Evolutionary conservation across 1,284 basidiomycete species (phyloP).

Genomic region (Tilletia walkeri): DNA sequence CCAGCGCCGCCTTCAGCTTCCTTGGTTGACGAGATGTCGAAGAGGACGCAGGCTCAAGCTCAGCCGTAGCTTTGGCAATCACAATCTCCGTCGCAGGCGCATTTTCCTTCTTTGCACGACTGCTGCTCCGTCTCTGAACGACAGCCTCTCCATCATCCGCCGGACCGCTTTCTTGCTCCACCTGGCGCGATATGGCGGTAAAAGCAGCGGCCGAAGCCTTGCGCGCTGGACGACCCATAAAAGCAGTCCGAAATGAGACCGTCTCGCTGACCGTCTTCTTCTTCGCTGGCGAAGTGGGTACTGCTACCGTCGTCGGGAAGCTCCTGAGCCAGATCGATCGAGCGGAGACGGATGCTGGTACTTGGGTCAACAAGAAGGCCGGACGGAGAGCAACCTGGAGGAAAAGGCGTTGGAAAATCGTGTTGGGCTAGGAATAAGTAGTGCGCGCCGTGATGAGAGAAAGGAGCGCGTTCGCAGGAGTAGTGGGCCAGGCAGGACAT

Average conservation of each 20-base stretch:
- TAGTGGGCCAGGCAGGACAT: too few species aligned
- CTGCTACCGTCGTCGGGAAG: too few species aligned
- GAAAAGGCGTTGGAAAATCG: too few species aligned
- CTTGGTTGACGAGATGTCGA: neutral
- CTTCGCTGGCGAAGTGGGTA: too few species aligned
- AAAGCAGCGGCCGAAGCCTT: slow-evolving; percentile 13
- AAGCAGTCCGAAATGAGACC: neutral
- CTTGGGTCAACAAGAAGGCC: too few species aligned
- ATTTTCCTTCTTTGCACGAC: neutral
- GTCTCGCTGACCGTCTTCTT: too few species aligned
- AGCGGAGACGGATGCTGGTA: too few species aligned
- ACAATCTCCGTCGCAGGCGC: neutral
- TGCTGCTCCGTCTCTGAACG: neutral
- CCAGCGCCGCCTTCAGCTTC: neutral
- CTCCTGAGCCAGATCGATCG: too few species aligned
- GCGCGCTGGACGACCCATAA: neutral
- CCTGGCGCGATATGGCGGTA: slow-evolving; percentile 9
- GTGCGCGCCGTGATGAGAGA: too few species aligned
- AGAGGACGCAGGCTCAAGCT: neutral
- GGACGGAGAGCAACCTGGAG: too few species aligned
- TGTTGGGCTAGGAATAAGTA: too few species aligned
- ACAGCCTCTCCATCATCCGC: neutral
- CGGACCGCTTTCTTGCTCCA: neutral
- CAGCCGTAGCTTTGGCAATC: neutral
- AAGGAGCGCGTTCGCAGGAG: too few species aligned